Evolutionary conservation across 305 asterid genomes (phyloP).

Genomic region (Solanum chacoense): DNA sequence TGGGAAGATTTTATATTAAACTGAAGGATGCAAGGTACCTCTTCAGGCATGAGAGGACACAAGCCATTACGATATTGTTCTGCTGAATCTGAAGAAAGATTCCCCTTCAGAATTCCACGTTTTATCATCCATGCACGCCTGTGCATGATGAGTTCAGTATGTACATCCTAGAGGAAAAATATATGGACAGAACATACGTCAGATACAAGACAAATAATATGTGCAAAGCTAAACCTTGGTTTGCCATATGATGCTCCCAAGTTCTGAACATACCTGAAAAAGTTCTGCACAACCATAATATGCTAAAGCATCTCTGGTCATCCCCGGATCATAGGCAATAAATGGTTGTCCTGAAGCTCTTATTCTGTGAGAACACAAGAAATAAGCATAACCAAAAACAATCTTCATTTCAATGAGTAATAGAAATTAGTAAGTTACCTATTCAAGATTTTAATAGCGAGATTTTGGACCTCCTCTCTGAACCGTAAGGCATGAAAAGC

Average conservation of each 20-base stretch:
- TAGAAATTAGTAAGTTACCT: constrained; percentile 24
- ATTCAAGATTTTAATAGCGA: constrained; percentile 67
- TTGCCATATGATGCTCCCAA: constrained; percentile 1
- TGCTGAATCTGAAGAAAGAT: constrained; percentile 69
- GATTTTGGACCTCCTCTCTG: constrained; percentile 84
- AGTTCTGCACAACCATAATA: constrained; percentile 96
- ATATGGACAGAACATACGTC: constrained; percentile 2
- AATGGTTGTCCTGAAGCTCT: constrained; percentile 75
- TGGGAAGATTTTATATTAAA: neutral
- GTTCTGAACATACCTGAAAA: constrained; percentile 57
- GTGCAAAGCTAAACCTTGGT: neutral
- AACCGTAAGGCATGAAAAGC: constrained; percentile 79
- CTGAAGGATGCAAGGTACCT: constrained; percentile 35
- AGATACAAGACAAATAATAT: constrained; percentile 5
- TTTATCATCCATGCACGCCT: constrained; percentile 91
- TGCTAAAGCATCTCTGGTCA: constrained; percentile 92
- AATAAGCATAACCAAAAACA: constrained; percentile 5
- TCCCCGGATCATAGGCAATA: constrained; percentile 94
- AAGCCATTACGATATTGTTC: constrained; percentile 64
- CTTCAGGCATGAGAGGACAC: constrained; percentile 98
- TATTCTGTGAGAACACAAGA: constrained; percentile 26
- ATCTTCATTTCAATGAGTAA: neutral
- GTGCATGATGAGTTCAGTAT: constrained; percentile 96
- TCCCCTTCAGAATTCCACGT: constrained; percentile 75
- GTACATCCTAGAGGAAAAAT: constrained; percentile 66